phyloP scores from a whole-genome alignment of 495 filamentous ascomycete species.

The Amorphotheca resinae region DNA sequence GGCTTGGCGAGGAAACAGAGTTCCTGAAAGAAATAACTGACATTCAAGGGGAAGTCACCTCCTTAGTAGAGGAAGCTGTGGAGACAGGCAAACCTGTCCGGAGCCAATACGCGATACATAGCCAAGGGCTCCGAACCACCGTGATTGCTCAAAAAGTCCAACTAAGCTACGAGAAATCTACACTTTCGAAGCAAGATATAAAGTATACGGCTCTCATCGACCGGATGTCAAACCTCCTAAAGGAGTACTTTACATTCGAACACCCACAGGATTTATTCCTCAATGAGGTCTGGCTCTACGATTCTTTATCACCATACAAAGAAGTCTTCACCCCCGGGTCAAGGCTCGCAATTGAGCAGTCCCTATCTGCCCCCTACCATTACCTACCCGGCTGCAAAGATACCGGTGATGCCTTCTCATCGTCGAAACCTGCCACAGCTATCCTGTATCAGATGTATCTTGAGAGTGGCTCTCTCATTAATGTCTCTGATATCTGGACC shows the following conservation, averaged over 20 bases:
- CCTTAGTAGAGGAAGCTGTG: conserved; percentile 28
- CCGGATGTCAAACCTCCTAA: conserved; percentile 42
- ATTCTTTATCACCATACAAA: conserved; percentile 63
- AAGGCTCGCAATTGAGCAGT: conserved; percentile 67
- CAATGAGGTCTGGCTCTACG: conserved; percentile 75
- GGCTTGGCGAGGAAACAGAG: conserved; percentile 23
- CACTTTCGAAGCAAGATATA: conserved; percentile 59
- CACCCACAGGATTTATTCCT: conserved; percentile 54
- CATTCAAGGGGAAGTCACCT: conserved; percentile 28
- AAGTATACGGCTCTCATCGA: conserved; percentile 67
- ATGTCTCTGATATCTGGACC: conserved; percentile 79
- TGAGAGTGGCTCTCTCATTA: conserved; percentile 79
- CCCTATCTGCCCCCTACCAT: conserved; percentile 67
- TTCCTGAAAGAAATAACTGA: conserved; percentile 24
- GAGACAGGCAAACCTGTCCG: conserved; percentile 40
- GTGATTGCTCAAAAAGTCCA: conserved; percentile 80
- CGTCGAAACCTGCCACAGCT: conserved; percentile 63
- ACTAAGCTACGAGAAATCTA: conserved; percentile 67
- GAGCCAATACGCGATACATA: conserved; percentile 62
- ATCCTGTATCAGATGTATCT: conserved; percentile 86
- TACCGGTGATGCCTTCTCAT: conserved; percentile 33
- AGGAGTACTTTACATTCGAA: conserved; percentile 42
- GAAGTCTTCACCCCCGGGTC: conserved; percentile 75
- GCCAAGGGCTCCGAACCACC: conserved; percentile 64
- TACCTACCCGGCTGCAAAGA: conserved; percentile 61